Conservation (phyloP, 2,329 filamentous ascomycete species). For the Lasiodiplodia theobromae region DNA sequence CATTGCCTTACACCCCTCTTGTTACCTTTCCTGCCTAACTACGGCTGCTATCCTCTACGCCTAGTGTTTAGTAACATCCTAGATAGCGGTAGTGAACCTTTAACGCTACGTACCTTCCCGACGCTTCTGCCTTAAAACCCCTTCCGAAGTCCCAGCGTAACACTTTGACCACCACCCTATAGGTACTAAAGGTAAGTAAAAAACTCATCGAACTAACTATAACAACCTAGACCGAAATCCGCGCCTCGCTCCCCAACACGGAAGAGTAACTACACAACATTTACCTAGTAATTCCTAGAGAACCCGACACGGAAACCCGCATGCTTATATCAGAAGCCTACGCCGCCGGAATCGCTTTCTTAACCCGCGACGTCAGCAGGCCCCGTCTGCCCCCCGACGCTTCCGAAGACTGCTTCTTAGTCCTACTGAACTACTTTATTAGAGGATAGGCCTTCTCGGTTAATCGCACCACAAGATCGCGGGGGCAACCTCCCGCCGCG, state of each 20-base stretch:
- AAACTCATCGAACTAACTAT: neutral
- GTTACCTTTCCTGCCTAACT: no score
- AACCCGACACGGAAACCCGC: neutral
- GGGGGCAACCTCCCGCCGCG: neutral
- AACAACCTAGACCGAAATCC: neutral
- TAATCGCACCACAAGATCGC: neutral
- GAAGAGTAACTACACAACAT: neutral
- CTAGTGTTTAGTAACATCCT: neutral
- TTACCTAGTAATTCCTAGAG: neutral
- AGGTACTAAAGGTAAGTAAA: neutral
- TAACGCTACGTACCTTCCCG: neutral
- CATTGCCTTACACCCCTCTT: neutral
- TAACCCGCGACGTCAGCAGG: neutral
- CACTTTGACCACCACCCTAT: conserved; percentile 1
- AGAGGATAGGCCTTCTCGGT: no score
- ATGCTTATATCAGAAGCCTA: neutral
- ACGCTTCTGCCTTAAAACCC: neutral
- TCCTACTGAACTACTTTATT: no score
- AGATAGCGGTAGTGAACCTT: no score
- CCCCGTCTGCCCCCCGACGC: neutral
- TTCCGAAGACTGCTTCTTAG: neutral
- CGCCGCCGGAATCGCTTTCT: neutral
- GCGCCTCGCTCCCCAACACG: neutral
- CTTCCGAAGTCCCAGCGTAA: neutral
- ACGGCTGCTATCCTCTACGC: neutral